Base-by-base conservation (phyloP, 164 flowering plant species). In the Chimonanthus praecox region DNA sequence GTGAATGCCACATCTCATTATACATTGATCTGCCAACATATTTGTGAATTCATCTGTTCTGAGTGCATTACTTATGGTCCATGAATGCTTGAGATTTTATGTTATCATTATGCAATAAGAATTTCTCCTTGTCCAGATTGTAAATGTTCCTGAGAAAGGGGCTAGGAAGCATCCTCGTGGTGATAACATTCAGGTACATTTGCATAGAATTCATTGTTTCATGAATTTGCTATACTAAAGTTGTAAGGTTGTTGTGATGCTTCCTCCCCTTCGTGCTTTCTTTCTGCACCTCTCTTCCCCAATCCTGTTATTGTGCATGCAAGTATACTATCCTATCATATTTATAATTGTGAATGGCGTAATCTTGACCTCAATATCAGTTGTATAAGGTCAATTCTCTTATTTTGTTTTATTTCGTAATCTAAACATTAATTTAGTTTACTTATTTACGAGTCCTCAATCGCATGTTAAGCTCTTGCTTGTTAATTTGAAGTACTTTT, bases 161-260 rank as follows among this genome's bases (percentile, higher is more conserved):
- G 90, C 97, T 69, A 87, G 98, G 77, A 96, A 96, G 84, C 97
- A 94, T 88, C 97, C 99, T 69, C 92, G 99, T 46, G 98, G 97
- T 67, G 99, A 96, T 75, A 88, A 89, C 77, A 87, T 92, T 82
- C 99, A 94, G 98, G 99, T 92, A 82, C 58, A 5, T 58, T 33
- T 6, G 47, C 46, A 7, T 73, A 47, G 43, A n/a, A 9, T 54
- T 54, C 16, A 68, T 68, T 68, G 8, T 20, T 68, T n/a, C n/a
- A 6, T 66, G 6, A 13, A 66, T 11, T 66, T 45, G 9, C n/a
- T 4, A 33, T 43, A 7, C 44, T 45, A 44, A 6, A 43, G 18
- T 5, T 43, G 68, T 33, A 66, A 45, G n/a, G 43, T 45, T 66
- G 16, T 46, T 66, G 10, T 66, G 68, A 16, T 13, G 33, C 5